Base-by-base conservation (phyloP, 768 basidiomycete genomes). In the Auricularia sp. region DNA sequence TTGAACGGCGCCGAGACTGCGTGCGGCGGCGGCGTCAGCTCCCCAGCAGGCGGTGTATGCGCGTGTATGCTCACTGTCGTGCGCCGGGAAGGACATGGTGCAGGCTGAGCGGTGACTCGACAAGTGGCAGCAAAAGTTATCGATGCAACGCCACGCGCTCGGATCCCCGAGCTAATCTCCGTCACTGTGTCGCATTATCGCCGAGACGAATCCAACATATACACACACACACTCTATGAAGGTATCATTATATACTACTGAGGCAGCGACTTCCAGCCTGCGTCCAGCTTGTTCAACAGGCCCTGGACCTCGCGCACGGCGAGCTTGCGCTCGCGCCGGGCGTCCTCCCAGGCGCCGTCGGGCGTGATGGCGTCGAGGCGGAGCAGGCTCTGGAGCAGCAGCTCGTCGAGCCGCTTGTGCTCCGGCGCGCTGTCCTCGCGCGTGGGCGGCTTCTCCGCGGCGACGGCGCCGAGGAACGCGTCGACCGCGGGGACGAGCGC, bases 301-400 rank as follows among this genome's bases (percentile, higher is more conserved):
- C 77, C 81, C 76, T 98, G 95, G 16, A 97, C 88, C 69, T 87
- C 85, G 67, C 82, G 87, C 61, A 98, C 94, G 1, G 91, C 95
- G 36, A 82, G 84, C 75, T 96, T 97, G 66, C 95, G 80, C 72
- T 89, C 84, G 68, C 78, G 78, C 70, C 95, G 81, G 14, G 93
- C 94, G 3, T 86, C 80, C 8, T 83, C 81, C 90, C 93, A 97
- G 61, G 84, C 82, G 43, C 79, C 78, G 56, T 91, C 88, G 21
- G 92, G 80, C 47, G 78, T 76, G 70, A 97, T 80, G 61, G 88
- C 90, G 70, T 98, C 96, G 39, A 98, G 78, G 61, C 90, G 84
- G 21, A 98, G 81, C 34, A 98, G 79, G n/a, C 86, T 81, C 72
- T 97, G 94, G 33, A 97, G 80, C 33, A 98, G 80, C 64, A 91